These are phyloP conservation scores for Russula sp. DNA, from an alignment of 768 basidiomycete genomes.

Conservation along the genomic window DNA sequence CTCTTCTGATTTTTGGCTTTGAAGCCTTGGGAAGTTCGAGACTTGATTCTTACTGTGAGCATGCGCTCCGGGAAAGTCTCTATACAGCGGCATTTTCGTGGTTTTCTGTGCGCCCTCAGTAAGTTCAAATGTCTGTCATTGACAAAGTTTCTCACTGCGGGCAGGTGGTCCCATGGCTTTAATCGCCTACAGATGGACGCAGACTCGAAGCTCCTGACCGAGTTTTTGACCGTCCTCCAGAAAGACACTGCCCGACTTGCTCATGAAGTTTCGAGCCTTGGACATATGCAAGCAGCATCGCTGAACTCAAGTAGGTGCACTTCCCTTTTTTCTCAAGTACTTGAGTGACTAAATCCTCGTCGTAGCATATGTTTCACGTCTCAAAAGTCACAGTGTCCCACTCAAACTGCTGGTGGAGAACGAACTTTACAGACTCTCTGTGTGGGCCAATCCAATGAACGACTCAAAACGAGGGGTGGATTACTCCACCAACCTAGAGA, in stretches of 20 bases:
- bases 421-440: slow-evolving; percentile 79
- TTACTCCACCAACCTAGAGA: slow-evolving; percentile 53
- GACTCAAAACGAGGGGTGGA: slow-evolving; percentile 69
- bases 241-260: slow-evolving; percentile 65
- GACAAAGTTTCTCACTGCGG: neutral
- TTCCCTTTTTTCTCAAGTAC: slow-evolving; percentile 35
- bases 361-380: slow-evolving; percentile 40
- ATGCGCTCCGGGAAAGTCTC: slow-evolving; percentile 65
- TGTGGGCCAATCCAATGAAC: slow-evolving; percentile 87
- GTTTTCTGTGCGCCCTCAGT: slow-evolving; percentile 96
- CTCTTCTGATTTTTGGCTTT: slow-evolving; percentile 89
- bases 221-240: slow-evolving; percentile 76
- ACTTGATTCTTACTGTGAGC: slow-evolving; percentile 80
- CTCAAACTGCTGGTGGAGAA: slow-evolving; percentile 86
- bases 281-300: slow-evolving; percentile 44
- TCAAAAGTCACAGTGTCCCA: slow-evolving; percentile 68
- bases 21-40: slow-evolving; percentile 86
- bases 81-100: slow-evolving; percentile 83
- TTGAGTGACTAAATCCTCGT: slow-evolving; percentile 43
- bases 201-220: slow-evolving; percentile 82
- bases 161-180: slow-evolving; percentile 94
- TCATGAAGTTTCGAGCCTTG: slow-evolving; percentile 58
- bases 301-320: slow-evolving; percentile 35
- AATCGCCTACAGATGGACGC: slow-evolving; percentile 87
- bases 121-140: slow-evolving; percentile 36